phyloP scores from a whole-genome alignment of 2,329 filamentous ascomycete genomes.

The Venturia effusa region DNA sequence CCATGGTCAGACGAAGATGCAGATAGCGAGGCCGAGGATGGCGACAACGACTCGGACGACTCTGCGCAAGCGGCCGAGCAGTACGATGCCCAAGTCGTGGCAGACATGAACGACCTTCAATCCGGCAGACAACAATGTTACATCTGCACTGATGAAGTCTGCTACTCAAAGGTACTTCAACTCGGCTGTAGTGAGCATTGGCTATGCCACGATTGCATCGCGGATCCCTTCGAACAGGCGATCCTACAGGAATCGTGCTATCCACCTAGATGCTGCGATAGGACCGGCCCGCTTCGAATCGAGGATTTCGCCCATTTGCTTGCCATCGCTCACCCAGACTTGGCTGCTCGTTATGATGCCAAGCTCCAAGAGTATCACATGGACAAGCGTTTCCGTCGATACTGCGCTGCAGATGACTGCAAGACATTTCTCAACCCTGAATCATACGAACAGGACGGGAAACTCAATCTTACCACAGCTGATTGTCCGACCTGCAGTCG shows the following conservation, averaged over 20 bases:
- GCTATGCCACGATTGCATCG: background rate
- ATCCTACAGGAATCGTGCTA: background rate
- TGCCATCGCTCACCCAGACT: background rate
- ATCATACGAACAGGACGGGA: background rate
- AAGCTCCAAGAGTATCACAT: background rate
- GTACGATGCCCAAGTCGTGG: slow-evolving; percentile 10
- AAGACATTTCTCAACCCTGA: background rate
- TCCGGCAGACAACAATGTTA: slow-evolving; percentile 19
- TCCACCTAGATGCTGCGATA: background rate
- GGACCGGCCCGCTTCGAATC: background rate
- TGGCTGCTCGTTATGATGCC: background rate
- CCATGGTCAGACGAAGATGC: background rate
- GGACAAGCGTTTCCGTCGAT: background rate
- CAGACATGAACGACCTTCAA: slow-evolving; percentile 18
- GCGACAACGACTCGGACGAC: slow-evolving; percentile 16
- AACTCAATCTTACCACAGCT: background rate
- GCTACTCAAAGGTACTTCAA: background rate
- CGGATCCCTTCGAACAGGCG: background rate
- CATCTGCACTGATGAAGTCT: background rate
- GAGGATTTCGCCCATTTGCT: background rate
- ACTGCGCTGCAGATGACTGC: background rate
- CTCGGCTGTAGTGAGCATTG: background rate
- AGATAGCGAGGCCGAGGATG: background rate
- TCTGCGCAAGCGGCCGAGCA: slow-evolving; percentile 30
- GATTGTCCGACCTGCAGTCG: background rate